Evolutionary conservation across 768 basidiomycete genomes (phyloP), one percentile per base, ranked within the genome.

Genomic region (Lentinula raphanica): DNA sequence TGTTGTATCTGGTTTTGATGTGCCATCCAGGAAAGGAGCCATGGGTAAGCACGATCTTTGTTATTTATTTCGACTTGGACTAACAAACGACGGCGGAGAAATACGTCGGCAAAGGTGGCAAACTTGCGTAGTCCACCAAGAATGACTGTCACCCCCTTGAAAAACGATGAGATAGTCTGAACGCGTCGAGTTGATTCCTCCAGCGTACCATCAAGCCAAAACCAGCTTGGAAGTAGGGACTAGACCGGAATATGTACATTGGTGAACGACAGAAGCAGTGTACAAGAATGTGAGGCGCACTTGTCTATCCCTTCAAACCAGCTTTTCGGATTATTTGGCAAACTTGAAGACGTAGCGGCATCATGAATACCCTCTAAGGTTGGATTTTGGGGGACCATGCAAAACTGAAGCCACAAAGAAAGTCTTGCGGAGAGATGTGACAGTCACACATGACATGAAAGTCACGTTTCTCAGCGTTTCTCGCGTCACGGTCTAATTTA

Each of bases 11-110:
- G 54, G 21, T 25, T 58, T 49, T 91, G 87, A 49, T 82, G 80
- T 6, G 94, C 84, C 90, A 98, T 92, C 96, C 97, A 99, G 50
- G 88, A 78, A 40, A 99, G 84, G 71, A 98, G 95, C 94, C 97
- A 98, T 46, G 92, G 89, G 70, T 98, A 98, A 8, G 95, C 79
- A 36, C 83, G 88, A 71, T 99, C 97, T 67, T 93, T 94, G 68
- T 94, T 96, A 60, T 91, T 93, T 64, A 99, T 93, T 74, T 99
- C 97, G 54, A 98, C 82, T 13, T 93, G 88, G 36, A 98, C 94
- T 54, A 98, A 86, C 78, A 99, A 81, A 39, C 96, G 85, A 31
- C 97, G 81, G 49, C 89, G 92, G 54, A 95, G 84, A 39, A 90
- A 81, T 6, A 81, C 84, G 5, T 88, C 81, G 27, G 85, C 89